phyloP scores from a whole-genome alignment of 1,284 basidiomycete genomes.

The Rhodotorula mucilaginosa region DNA sequence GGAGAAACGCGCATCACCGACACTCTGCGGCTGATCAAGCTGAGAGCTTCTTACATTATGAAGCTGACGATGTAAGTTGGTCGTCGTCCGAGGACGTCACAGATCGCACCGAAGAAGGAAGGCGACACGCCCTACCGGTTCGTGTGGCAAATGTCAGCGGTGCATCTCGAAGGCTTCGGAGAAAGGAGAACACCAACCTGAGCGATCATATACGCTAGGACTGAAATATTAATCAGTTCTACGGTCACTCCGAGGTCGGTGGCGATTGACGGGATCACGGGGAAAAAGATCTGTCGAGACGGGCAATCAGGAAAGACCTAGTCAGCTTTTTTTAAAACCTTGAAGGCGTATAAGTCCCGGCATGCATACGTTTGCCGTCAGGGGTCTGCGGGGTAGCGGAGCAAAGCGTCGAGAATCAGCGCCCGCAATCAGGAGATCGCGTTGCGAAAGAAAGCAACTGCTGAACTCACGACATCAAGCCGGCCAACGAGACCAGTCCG shows the following conservation, averaged over 20 bases:
- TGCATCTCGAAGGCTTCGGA: neutral
- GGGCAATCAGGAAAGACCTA: neutral
- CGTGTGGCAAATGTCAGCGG: conserved; percentile 40
- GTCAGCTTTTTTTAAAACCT: neutral
- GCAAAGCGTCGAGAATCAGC: neutral
- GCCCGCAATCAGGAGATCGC: neutral
- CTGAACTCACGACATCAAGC: conserved; percentile 32
- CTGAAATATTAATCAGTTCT: conserved; percentile 68
- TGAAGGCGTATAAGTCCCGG: neutral
- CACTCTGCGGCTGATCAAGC: too few relatives aligned
- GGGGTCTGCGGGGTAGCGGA: neutral
- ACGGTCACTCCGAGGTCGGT: conserved; percentile 61
- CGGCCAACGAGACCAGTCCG: conserved; percentile 53
- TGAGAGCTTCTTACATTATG: conserved; percentile 46
- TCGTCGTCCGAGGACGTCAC: conserved; percentile 60
- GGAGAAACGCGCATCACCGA: neutral
- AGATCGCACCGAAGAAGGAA: conserved; percentile 42
- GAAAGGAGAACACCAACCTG: neutral
- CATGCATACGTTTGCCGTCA: neutral
- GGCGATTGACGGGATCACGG: conserved; percentile 67
- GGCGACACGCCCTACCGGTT: conserved; percentile 58
- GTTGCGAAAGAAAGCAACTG: neutral
- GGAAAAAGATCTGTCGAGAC: conserved; percentile 63
- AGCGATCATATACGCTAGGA: conserved; percentile 9
- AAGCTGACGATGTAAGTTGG: conserved; percentile 60